Percentiles rank a stretch among this genome's conserved stretches.
phyloP scores from a whole-genome alignment of 192 early-diverging fungal species.

The Cetraspora pellucida region DNA sequence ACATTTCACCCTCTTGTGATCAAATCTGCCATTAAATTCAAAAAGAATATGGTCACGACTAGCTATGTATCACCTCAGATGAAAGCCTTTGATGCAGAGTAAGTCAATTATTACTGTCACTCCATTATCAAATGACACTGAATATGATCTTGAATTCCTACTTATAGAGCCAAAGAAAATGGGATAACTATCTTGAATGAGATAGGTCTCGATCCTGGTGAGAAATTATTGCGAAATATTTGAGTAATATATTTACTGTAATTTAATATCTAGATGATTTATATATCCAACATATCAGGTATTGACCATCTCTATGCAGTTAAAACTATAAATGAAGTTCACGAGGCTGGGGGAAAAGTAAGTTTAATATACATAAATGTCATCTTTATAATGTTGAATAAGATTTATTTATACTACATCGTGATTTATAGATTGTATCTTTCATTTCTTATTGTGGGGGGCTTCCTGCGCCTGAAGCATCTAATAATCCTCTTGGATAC shows the following conservation, averaged over 20 bases:
- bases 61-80: conserved; percentile 96
- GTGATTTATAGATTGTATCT: conserved; percentile 57
- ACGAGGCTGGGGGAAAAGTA: conserved; percentile 78
- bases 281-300: conserved; percentile 45
- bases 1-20: conserved; percentile 89
- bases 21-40: conserved; percentile 85
- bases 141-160: background rate
- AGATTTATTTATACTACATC: conserved; percentile 4
- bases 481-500: conserved; percentile 98
- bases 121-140: background rate
- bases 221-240: background rate
- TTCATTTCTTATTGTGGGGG: conserved; percentile 98
- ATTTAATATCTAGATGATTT: background rate
- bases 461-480: conserved; percentile 94
- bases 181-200: conserved; percentile 96
- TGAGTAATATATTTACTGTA: background rate
- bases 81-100: conserved; percentile 84
- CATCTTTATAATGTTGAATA: background rate
- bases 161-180: conserved; percentile 72
- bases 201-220: conserved; percentile 92
- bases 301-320: conserved; percentile 94
- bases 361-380: conserved; percentile 8
- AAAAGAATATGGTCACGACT: conserved; percentile 95
- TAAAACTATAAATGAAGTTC: conserved; percentile 90
- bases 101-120: conserved; percentile 38